Evolutionary conservation across 495 filamentous ascomycete species (phyloP), one percentile per base, ranked within the genome.

Genomic region (Platismatia glauca): DNA sequence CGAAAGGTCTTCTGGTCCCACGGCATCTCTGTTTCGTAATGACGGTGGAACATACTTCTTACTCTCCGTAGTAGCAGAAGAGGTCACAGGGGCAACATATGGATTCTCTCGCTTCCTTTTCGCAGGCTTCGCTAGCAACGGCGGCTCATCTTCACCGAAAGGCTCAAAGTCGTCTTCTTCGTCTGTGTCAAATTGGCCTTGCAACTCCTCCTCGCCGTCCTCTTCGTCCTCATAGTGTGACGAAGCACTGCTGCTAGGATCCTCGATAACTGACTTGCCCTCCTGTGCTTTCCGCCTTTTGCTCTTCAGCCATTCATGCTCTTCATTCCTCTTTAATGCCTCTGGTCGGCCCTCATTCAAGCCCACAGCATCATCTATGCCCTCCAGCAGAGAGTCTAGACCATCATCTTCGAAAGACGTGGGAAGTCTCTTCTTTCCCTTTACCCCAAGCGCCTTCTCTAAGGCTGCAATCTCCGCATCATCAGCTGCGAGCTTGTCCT

Each of bases 1-100:
- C 8, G 79, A 78, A 11, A 89, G 78, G 38, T 82, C 77, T 70
- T 96, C 90, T 2, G 80, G 77, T 57, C 89, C 85, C 2, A 83
- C 84, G 15, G 81, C 76, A 0, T 78, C 73, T 34, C 78, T 74
- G 59, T 82, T 84, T 35, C 93, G 85, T 37, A 94, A 76, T 13
- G 90, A 94, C 13, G 93, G 94, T 12, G 95, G 93, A 13, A 96
- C 82, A 65, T 98, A 97, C 84, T 95, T 87, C 20, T 70, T 71
- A 7, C 73, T 58, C n/a, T 68, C 59, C 7, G 69, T 65, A 0
- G 62, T 55, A 29, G 68, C 67, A 4, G 72, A 13, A 27, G 73
- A 68, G 33, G 71, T 62, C 4, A 74, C 71, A 16, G 84, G 84
- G 9, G 85, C 81, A 61, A 84, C 70, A 59, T 86, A 88, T 20